A percentile compares a stretch with the other conserved stretches of the same genome.
phyloP scores from a whole-genome alignment of 257 asterid species.

The Agastache rugosa region DNA sequence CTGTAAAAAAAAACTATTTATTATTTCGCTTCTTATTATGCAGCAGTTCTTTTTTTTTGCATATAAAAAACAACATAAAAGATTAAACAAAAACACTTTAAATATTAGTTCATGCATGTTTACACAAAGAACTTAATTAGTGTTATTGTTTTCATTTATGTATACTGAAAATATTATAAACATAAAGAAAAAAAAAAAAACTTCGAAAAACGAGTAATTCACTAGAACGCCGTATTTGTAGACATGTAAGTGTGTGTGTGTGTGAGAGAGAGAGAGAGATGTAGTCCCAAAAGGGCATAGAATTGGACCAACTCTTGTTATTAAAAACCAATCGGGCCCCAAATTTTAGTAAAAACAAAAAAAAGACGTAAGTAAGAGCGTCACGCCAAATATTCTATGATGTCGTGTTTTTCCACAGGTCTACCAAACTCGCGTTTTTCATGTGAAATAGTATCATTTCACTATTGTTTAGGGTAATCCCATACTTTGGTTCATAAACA shows the following conservation, averaged over 20 bases:
- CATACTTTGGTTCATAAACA: neutral
- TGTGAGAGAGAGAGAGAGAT: neutral
- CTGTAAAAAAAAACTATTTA: too few relatives aligned
- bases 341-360: neutral
- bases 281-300: neutral
- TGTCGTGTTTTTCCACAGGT: neutral
- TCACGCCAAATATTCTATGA: slow-evolving; percentile 13
- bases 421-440: slow-evolving; percentile 29
- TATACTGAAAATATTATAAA: neutral
- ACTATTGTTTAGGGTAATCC: neutral
- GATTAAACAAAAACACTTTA: neutral
- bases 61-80: too few relatives aligned
- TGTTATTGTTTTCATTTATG: neutral
- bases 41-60: too few relatives aligned
- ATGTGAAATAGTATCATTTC: neutral
- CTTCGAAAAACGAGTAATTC: neutral
- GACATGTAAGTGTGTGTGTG: neutral
- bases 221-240: neutral
- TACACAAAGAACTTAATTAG: neutral
- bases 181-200: neutral
- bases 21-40: neutral
- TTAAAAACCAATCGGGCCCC: neutral
- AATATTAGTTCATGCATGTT: neutral
- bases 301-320: neutral
- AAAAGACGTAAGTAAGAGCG: slow-evolving; percentile 2